phyloP scores from a whole-genome alignment of 345 rosid species.

The Schrenkiella parvula region DNA sequence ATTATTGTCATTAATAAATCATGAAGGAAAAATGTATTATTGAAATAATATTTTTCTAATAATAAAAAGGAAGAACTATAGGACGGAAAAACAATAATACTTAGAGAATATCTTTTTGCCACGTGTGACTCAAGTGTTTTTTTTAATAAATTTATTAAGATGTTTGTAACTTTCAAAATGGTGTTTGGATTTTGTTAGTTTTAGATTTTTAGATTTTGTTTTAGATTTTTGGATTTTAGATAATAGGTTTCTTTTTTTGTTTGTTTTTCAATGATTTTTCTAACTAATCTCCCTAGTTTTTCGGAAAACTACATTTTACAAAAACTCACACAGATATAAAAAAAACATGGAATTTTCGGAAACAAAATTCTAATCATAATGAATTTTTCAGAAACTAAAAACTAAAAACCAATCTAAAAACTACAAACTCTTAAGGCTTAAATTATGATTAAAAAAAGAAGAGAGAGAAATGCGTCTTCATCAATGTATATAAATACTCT shows the following conservation, averaged over 20 bases:
- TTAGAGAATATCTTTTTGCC: not conserved
- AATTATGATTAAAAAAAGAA: not conserved
- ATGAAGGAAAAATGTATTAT: no score
- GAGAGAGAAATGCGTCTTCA: constrained; percentile 8
- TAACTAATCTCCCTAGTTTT: not conserved
- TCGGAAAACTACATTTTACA: not conserved
- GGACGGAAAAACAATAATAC: not conserved
- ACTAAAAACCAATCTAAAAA: not conserved
- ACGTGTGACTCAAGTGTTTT: not conserved
- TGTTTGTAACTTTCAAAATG: not conserved
- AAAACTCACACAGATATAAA: no score
- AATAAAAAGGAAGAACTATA: not conserved
- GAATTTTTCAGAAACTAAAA: not conserved
- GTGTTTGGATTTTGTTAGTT: not conserved
- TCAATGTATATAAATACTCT: constrained; percentile 23
- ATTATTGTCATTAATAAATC: not conserved
- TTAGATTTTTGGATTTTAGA: not conserved
- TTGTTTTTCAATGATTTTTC: no score
- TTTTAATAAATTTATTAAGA: no score
- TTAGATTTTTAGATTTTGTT: not conserved
- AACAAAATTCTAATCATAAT: not conserved
- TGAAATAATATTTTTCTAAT: no score
- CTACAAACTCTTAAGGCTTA: not conserved
- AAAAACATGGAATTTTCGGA: no score
- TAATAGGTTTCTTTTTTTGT: not conserved